A percentile compares a stretch with the other conserved stretches of the same genome.
These are phyloP conservation scores for Neolecta irregularis DNA, from an alignment of 1,139 yeast genomes.

Conservation along the genomic window DNA sequence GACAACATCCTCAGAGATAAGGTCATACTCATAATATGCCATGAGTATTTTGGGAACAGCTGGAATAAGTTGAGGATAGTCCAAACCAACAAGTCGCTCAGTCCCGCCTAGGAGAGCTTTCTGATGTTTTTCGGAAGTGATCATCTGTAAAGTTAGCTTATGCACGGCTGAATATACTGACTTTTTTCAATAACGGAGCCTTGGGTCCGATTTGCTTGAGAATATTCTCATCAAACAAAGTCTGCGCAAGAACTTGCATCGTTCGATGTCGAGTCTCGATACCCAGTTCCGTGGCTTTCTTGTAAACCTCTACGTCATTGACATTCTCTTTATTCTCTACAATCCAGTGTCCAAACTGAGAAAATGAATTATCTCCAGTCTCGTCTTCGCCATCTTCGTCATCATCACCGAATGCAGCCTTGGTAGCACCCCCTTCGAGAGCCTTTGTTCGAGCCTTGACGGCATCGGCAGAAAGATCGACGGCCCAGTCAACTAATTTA, in stretches of 20 bases:
- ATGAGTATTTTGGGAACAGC: conserved; percentile 68
- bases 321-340: conserved; percentile 49
- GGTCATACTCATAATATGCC: conserved; percentile 65
- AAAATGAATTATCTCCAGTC: conserved; percentile 32
- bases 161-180: conserved; percentile 23
- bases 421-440: conserved; percentile 38
- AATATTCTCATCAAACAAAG: conserved; percentile 67
- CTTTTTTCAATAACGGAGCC: conserved; percentile 38
- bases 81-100: conserved; percentile 80
- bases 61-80: conserved; percentile 60
- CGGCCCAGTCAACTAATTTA: conserved; percentile 94
- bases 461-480: conserved; percentile 94
- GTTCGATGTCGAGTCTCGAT: conserved; percentile 61
- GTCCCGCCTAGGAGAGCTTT: conserved; percentile 87
- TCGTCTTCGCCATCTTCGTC: conserved; percentile 29
- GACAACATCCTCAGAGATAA: conserved; percentile 68
- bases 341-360: conserved; percentile 86
- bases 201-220: conserved; percentile 60
- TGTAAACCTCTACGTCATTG: conserved; percentile 77
- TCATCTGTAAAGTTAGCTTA: conserved; percentile 59
- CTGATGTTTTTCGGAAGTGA: conserved; percentile 49
- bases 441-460: conserved; percentile 84
- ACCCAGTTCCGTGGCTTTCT: conserved; percentile 69
- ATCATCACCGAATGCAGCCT: conserved; percentile 20
- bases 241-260: conserved; percentile 83